Conservation (phyloP, 495 filamentous ascomycete species). For the Penicillium taxi region DNA sequence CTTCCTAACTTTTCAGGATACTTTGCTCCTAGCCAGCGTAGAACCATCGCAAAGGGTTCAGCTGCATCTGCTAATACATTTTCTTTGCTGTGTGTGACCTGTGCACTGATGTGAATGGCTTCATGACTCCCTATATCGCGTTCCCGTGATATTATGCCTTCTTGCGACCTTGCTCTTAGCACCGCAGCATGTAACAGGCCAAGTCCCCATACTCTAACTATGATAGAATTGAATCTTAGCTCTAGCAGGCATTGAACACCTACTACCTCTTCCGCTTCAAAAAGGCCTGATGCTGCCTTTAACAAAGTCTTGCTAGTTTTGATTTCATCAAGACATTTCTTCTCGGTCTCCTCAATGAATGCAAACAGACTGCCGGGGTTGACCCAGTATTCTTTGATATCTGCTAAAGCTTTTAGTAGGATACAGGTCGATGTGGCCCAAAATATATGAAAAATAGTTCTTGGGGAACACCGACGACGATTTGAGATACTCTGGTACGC, state of each 20-base stretch:
- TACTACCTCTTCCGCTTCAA: background rate
- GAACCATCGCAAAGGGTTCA: background rate
- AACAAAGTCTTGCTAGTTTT: slow-evolving; percentile 1
- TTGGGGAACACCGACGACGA: background rate
- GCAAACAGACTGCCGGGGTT: background rate
- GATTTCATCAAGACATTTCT: slow-evolving; percentile 3
- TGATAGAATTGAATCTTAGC: background rate
- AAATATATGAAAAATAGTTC: background rate
- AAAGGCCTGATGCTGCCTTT: background rate
- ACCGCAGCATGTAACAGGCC: background rate
- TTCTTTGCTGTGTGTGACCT: background rate
- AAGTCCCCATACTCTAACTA: background rate
- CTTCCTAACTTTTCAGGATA: background rate
- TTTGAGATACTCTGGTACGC: background rate
- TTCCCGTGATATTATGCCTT: background rate
- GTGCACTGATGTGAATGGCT: background rate
- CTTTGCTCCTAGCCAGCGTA: background rate
- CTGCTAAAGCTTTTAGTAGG: background rate
- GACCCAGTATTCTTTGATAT: background rate
- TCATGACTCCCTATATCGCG: background rate
- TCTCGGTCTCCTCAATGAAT: background rate
- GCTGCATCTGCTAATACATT: background rate
- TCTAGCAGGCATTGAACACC: background rate
- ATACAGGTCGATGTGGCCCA: slow-evolving; percentile 3
- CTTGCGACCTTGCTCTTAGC: background rate